phyloP scores from a whole-genome alignment of 495 filamentous ascomycete species.

The Penicillium coprophilum region DNA sequence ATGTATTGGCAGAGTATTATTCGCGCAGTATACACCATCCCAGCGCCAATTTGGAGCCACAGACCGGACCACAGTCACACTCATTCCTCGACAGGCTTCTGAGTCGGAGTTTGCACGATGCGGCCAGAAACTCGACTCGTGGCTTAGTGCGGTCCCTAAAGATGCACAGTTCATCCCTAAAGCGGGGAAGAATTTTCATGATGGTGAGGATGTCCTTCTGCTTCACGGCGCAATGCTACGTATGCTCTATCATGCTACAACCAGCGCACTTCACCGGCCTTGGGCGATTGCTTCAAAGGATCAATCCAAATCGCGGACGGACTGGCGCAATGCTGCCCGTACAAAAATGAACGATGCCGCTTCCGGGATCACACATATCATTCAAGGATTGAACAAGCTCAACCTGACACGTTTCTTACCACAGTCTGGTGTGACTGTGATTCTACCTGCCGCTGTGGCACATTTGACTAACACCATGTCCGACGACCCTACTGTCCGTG shows the following conservation, averaged over 20 bases:
- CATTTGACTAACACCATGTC: slow-evolving; percentile 83
- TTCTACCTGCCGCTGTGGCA: slow-evolving; percentile 82
- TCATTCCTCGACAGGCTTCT: slow-evolving; percentile 75
- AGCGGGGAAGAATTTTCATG: slow-evolving; percentile 33
- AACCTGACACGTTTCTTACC: slow-evolving; percentile 74
- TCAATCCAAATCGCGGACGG: slow-evolving; percentile 39
- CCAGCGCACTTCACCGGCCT: slow-evolving; percentile 80
- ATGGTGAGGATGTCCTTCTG: slow-evolving; percentile 57
- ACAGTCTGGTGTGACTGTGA: slow-evolving; percentile 81
- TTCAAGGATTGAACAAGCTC: slow-evolving; percentile 64
- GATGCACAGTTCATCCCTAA: slow-evolving; percentile 46
- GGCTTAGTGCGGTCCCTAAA: slow-evolving; percentile 65
- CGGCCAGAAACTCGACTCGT: slow-evolving; percentile 67
- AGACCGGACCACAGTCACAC: slow-evolving; percentile 75
- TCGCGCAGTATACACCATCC: slow-evolving; percentile 71
- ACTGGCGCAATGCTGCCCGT: slow-evolving; percentile 55
- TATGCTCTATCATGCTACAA: slow-evolving; percentile 83
- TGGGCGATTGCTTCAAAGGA: slow-evolving; percentile 61
- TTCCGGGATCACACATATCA: slow-evolving; percentile 72
- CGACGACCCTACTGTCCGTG: slow-evolving; percentile 61
- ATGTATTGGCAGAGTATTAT: slow-evolving; percentile 76
- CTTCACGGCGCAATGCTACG: slow-evolving; percentile 75
- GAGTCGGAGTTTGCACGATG: slow-evolving; percentile 65
- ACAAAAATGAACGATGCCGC: slow-evolving; percentile 74
- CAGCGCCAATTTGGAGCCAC: slow-evolving; percentile 65